Base-by-base conservation (phyloP, 2,329 filamentous ascomycete genomes). In the Tricladium varicosporioides region DNA sequence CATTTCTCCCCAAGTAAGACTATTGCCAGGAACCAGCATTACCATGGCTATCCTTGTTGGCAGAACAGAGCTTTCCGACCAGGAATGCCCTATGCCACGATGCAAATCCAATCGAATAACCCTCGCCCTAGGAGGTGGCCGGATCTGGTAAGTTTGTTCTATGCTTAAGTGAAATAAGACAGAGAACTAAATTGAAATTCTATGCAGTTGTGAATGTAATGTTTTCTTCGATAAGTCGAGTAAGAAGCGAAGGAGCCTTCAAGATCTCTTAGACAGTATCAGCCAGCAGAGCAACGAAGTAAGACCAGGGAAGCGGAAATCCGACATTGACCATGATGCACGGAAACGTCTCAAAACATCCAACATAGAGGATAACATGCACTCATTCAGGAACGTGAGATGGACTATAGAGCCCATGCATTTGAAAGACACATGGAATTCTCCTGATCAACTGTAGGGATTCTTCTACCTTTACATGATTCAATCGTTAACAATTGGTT, bases 41-140 rank as follows among this genome's bases (percentile, higher is more conserved):
- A 53, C 40, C 14, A 53, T 53, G 51, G 42, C 51, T 8, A 53
- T 53, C n/a, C 16, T 36, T 53, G 42, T 45, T 33, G 5, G 42
- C 14, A 27, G 31, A 11, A n/a, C 48, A 40, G 31, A 40, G 48
- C 15, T 19, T 8, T 15, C 42, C 15, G 42, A 33, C 42, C 18
- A 46, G n/a, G 18, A 18, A 43, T 53, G 51, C 27, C 51, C 43
- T 11, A 53, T 50, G 31, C 32, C 31, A 11, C 22, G 22, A 31
- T 53, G 51, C 22, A 18, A 15, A 16, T 53, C 51, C 2, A 53
- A 14, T 46, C 5, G n/a, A 53, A 46, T 22, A 18, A 53, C 42
- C 11, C 5, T 19, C 5, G 40, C 42, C 22, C 40, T 19, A 45
- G 51, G 51, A 31, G 51, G 51, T 46, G 51, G 51, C 13, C 42